Percentiles rank a stretch among this genome's conserved stretches.
Conservation (phyloP, 2,329 filamentous ascomycete genomes). For the Claviceps humidiphila region DNA sequence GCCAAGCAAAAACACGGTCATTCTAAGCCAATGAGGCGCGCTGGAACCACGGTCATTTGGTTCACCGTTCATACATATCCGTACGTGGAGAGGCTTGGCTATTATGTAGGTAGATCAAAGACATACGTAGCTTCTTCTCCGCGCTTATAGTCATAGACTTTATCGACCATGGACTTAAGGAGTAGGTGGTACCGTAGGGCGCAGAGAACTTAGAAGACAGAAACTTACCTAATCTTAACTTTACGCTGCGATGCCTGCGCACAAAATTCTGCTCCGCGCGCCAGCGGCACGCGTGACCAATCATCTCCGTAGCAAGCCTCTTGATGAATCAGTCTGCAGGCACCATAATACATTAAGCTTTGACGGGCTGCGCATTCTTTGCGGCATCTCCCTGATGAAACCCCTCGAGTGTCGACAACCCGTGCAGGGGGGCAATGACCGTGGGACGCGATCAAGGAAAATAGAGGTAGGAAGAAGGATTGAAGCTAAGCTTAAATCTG, state of each 20-base stretch:
- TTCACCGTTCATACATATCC: too few relatives aligned
- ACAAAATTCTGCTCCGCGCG: too few relatives aligned
- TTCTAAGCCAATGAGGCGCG: not conserved
- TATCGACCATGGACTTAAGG: too few relatives aligned
- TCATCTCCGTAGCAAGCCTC: not conserved
- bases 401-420: too few relatives aligned
- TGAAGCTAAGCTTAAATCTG: constrained; percentile 10
- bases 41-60: not conserved
- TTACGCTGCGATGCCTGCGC: not conserved
- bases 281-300: not conserved
- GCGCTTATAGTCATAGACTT: too few relatives aligned
- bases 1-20: not conserved
- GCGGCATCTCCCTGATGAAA: not conserved
- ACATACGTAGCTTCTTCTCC: too few relatives aligned
- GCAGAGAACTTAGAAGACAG: not conserved
- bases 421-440: not conserved
- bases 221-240: not conserved
- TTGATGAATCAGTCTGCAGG: not conserved
- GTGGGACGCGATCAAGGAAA: not conserved
- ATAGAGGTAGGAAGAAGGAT: constrained; percentile 3
- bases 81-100: not conserved
- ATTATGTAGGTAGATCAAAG: too few relatives aligned
- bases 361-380: not conserved
- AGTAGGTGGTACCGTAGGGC: too few relatives aligned
- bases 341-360: not conserved